Base-by-base conservation (phyloP, 2,329 filamentous ascomycete genomes). In the Pseudocercospora crystallina region DNA sequence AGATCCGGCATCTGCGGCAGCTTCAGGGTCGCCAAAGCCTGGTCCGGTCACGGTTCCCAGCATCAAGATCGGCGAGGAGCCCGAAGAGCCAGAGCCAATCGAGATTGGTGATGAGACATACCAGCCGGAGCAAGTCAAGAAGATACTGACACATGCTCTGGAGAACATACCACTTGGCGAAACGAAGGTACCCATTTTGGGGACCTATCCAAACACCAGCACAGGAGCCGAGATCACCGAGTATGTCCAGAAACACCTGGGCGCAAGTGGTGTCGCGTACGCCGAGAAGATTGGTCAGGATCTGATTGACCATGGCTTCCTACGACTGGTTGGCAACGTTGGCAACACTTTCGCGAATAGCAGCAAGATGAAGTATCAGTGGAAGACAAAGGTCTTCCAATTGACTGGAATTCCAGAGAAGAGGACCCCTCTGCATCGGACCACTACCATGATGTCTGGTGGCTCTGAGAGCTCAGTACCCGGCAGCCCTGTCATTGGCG, bases 341-440 rank as follows among this genome's bases (percentile, higher is more conserved):
- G 94, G 94, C 54, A 97, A 83, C 73, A 89, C 87, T 1, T 99
- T 99, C 68, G 91, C 92, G 62, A 99, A 99, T 74, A 97, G 91
- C 77, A 96, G 91, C 58, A 90, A 87, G 72, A 87, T 97, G 84
- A 92, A 89, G 69, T 99, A 99, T 70, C 94, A 99, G 71, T 99
- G 94, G 94, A 86, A 90, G 47, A 83, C 91, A 7, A 95, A 90
- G 74, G 86, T 89, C 5, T 99, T 97, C 74, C 85, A 95, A 66
- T 70, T 94, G 49, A 85, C 90, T 20, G 92, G 91, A 15, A 78
- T 96, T 46, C 90, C 89, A 0, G 92, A 96, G 70, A 96, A 90
- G 80, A 95, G 91, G 52, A 63, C 59, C 30, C 69, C 83, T 1
- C 68, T 92, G 43, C 80, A 81, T 59, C 83, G 91, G 53, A 87